Percentiles rank a stretch among this genome's conserved stretches.
These are phyloP conservation scores for Eucalyptus sp. DNA, from an alignment of 345 rosid genomes.

Conservation along the genomic window DNA sequence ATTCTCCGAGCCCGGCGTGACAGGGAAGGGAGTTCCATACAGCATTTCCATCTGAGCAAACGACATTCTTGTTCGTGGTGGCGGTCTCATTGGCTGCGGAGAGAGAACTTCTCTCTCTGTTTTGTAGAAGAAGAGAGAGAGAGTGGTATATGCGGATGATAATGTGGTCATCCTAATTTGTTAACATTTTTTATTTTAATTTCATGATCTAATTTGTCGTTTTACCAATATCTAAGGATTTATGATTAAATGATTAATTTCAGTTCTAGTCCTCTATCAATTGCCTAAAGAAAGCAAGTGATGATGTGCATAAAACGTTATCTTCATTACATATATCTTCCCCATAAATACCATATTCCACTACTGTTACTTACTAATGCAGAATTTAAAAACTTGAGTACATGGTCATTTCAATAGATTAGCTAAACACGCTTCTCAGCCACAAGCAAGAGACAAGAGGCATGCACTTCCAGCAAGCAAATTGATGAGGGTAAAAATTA, in stretches of 20 bases:
- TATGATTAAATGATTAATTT: background rate
- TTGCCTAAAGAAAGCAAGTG: background rate
- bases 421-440: background rate
- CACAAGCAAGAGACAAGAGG: background rate
- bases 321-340: background rate
- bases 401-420: background rate
- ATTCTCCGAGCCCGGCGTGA: conserved; percentile 28
- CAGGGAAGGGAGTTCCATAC: conserved; percentile 39
- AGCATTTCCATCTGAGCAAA: conserved; percentile 25
- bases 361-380: background rate
- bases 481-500: background rate
- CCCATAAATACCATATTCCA: background rate
- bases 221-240: background rate
- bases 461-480: background rate
- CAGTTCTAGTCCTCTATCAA: background rate
- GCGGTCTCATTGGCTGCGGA: background rate
- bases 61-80: background rate
- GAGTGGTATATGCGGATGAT: background rate
- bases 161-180: background rate
- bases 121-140: background rate
- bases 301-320: background rate
- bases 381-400: background rate
- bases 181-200: background rate
- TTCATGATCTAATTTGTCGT: background rate
- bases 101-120: background rate